Conservation (phyloP, 257 asterid genomes). For the Gardenia jasminoides region DNA sequence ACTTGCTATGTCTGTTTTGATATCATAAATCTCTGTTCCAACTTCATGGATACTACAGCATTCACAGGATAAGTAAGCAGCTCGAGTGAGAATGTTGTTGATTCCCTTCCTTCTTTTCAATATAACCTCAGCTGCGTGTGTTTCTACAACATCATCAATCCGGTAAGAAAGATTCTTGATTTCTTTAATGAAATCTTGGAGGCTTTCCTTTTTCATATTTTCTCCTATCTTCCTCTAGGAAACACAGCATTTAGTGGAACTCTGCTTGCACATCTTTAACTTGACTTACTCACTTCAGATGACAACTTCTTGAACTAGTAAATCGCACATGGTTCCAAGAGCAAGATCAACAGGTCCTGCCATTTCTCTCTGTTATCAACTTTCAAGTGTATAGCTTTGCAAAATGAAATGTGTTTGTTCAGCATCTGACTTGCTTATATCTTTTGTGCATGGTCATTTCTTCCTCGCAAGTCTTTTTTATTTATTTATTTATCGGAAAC, state of each 20-base stretch:
- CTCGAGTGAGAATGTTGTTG: not conserved
- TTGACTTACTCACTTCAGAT: not conserved
- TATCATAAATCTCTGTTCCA: not conserved
- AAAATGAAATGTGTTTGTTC: too few relatives aligned
- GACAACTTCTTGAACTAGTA: constrained; percentile 13
- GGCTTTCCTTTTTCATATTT: not conserved
- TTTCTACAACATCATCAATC: not conserved
- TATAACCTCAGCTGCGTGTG: not conserved
- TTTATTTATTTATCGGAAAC: too few relatives aligned
- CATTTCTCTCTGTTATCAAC: constrained; percentile 2
- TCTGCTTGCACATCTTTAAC: constrained; percentile 6
- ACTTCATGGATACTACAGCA: not conserved
- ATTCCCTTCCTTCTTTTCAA: not conserved
- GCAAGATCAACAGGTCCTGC: constrained; percentile 6
- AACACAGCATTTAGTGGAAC: constrained; percentile 6
- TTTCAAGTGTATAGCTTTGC: too few relatives aligned
- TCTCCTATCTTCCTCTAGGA: constrained; percentile 7
- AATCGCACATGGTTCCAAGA: constrained; percentile 4
- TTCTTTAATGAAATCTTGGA: constrained; percentile 1
- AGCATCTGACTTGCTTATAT: too few relatives aligned
- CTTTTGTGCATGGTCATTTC: too few relatives aligned
- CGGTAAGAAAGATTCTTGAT: not conserved
- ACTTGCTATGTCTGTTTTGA: not conserved
- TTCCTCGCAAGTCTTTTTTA: too few relatives aligned
- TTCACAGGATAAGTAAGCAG: not conserved